Evolutionary conservation across 2,329 filamentous ascomycete genomes (phyloP).

Genomic region (Lecanoromycetidae sp.): DNA sequence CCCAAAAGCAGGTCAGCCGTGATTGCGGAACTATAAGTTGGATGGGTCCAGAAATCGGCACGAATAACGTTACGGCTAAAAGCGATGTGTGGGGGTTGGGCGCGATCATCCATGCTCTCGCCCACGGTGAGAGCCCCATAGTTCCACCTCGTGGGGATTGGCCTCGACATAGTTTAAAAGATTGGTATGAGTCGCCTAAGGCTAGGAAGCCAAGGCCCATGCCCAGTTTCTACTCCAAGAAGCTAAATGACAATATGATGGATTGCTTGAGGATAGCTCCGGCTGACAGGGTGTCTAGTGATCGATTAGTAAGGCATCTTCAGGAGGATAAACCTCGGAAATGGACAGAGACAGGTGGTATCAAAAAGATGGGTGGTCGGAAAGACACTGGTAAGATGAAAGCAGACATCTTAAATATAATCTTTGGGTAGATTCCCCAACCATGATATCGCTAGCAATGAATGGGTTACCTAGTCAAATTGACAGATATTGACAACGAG

Average conservation of each 20-base stretch:
- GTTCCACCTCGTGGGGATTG: background rate
- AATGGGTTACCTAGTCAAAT: too few species aligned
- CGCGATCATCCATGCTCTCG: background rate
- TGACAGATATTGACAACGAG: too few species aligned
- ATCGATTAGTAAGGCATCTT: too few species aligned
- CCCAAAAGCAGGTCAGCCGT: background rate
- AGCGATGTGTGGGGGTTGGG: constrained; percentile 2
- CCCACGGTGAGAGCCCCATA: background rate
- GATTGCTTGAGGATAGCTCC: background rate
- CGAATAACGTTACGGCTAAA: background rate
- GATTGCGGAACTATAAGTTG: background rate
- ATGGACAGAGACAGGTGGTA: too few species aligned
- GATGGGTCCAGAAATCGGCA: background rate
- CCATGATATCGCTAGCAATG: too few species aligned
- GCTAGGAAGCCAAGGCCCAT: background rate
- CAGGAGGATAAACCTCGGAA: too few species aligned
- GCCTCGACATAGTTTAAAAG: background rate
- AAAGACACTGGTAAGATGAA: too few species aligned
- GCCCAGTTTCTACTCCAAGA: background rate
- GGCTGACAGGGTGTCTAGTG: background rate
- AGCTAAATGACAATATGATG: constrained; percentile 2
- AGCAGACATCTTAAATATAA: too few species aligned
- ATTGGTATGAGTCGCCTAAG: background rate
- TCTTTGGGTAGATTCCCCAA: too few species aligned
- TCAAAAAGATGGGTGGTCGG: too few species aligned